Evolutionary conservation across 805 yeast genomes (phyloP).

Genomic region (Kazachstania kunashirensis): DNA sequence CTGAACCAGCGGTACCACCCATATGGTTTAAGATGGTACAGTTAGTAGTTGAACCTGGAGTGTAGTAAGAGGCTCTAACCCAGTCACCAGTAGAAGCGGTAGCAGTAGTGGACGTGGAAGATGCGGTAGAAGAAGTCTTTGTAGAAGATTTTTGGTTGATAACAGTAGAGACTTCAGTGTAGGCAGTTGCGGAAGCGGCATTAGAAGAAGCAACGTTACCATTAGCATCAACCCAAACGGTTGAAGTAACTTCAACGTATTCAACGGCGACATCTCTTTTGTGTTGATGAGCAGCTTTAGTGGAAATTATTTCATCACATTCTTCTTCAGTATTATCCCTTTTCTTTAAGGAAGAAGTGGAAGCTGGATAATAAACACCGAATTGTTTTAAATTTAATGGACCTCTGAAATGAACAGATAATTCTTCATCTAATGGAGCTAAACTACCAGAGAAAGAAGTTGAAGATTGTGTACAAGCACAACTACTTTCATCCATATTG

Average conservation of each 20-base stretch:
- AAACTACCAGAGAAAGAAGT: conserved; percentile 52
- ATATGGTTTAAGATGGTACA: conserved; percentile 73
- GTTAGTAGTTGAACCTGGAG: conserved; percentile 62
- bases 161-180: conserved; percentile 8
- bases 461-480: conserved; percentile 57
- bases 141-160: conserved; percentile 9
- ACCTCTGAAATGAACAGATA: conserved; percentile 73
- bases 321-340: conserved; percentile 34
- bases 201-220: conserved; percentile 33
- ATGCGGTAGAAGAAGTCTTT: conserved; percentile 7
- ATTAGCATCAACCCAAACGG: conserved; percentile 54
- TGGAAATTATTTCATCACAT: conserved; percentile 7
- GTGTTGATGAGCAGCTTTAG: conserved; percentile 35
- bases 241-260: conserved; percentile 65
- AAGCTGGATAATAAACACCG: conserved; percentile 75
- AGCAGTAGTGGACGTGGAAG: conserved; percentile 20
- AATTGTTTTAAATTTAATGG: conserved; percentile 56
- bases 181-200: conserved; percentile 10
- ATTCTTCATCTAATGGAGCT: conserved; percentile 57
- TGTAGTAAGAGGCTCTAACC: conserved; percentile 68
- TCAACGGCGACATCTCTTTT: conserved; percentile 54
- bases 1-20: conserved; percentile 82
- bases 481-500: conserved; percentile 58
- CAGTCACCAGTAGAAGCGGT: conserved; percentile 45
- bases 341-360: conserved; percentile 37